Evolutionary conservation across 2,329 filamentous ascomycete genomes (phyloP), one percentile per base, ranked within the genome.

Genomic region (Ceratocystis alfenasii): DNA sequence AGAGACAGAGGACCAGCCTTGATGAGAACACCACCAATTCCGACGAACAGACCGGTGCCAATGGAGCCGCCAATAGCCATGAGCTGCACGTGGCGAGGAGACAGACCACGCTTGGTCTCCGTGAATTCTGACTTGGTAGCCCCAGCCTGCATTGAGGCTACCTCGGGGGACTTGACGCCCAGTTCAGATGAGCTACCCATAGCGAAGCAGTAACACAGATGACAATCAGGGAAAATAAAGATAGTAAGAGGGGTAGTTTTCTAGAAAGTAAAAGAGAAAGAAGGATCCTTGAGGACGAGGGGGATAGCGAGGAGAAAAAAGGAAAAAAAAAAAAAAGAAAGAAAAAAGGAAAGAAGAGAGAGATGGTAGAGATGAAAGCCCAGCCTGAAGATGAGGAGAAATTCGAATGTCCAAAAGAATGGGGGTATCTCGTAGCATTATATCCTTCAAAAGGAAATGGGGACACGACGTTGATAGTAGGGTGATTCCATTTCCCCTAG

Each of bases 41-140:
- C 77, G 69, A 78, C 75, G 70, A 76, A 79, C 46, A 79, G 75
- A 65, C 77, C 77, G 20, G 75, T 78, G 22, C 77, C 77, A 65
- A 79, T 79, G 45, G 76, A 76, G 61, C 78, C 78, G 50, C 77
- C 78, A 17, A 80, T 78, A 48, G 78, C 78, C 77, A 80, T 80
- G 66, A 80, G 76, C 69, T 80, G 78, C 25, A 80, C 78, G 68
- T 79, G 77, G 17, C 77, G 76, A 66, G 50, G 69, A 67, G 22
- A 57, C 65, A 46, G 69, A 62, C 66, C 70, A 69, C 66, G 67
- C 60, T 68, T 63, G 25, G 66, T 68, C 25, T 68, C 66, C 41
- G 22, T 46, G 22, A 60, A 66, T 36, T 61, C 48, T 12, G 62
- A 5, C 36, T 61, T 30, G 28, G 64, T 30, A 30, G 59, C 48